Percentiles rank a stretch among this genome's conserved stretches.
These are phyloP conservation scores for Monilinia polystroma DNA, from an alignment of 2,329 filamentous ascomycete genomes.

Conservation along the genomic window DNA sequence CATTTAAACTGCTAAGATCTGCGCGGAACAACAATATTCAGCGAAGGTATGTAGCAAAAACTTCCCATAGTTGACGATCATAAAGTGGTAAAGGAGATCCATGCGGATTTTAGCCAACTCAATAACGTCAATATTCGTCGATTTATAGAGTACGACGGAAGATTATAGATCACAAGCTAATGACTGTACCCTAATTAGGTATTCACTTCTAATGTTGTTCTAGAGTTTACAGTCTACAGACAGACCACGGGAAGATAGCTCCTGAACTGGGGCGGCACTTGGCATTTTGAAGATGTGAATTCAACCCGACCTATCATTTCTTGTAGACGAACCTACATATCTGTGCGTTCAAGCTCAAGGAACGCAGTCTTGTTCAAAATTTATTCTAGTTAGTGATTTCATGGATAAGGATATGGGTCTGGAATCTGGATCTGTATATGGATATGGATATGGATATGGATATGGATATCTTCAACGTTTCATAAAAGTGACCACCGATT, in stretches of 20 bases:
- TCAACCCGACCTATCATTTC: neutral
- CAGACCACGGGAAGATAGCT: slow-evolving; percentile 2
- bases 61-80: slow-evolving; percentile 30
- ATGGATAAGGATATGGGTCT: too few relatives aligned
- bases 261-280: neutral
- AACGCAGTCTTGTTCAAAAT: too few relatives aligned
- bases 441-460: too few relatives aligned
- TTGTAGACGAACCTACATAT: neutral
- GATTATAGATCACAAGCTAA: neutral
- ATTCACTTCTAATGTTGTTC: neutral
- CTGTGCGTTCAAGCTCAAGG: neutral
- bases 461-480: too few relatives aligned
- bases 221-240: neutral
- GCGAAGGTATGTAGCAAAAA: slow-evolving; percentile 28
- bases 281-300: neutral
- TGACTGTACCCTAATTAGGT: neutral
- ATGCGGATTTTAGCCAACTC: neutral
- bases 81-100: slow-evolving; percentile 9
- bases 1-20: slow-evolving; percentile 8
- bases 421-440: too few relatives aligned
- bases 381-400: too few relatives aligned
- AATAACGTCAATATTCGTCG: neutral
- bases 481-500: too few relatives aligned
- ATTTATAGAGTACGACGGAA: neutral
- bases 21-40: slow-evolving; percentile 12